Evolutionary conservation across 371 early-diverging fungal genomes (phyloP).

Genomic region (Syncephalis fuscata): DNA sequence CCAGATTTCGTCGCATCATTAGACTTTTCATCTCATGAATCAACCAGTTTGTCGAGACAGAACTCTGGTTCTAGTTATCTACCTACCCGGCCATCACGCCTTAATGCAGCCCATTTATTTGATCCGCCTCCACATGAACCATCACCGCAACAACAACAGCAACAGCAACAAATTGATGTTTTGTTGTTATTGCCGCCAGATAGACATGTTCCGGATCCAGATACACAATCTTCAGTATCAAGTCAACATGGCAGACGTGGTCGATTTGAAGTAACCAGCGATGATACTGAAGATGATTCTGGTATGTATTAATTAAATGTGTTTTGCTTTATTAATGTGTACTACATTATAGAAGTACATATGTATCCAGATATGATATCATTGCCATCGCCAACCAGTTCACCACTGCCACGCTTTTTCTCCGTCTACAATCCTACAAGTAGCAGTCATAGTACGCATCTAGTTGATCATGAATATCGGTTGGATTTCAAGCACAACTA

Average conservation of each 20-base stretch:
- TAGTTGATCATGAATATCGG: constrained; percentile 6
- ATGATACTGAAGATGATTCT: constrained; percentile 7
- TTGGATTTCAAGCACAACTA: constrained; percentile 7
- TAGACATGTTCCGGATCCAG: no score
- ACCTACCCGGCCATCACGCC: background rate
- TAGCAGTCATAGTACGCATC: no score
- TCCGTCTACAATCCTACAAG: no score
- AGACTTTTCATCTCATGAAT: background rate
- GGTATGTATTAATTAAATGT: constrained; percentile 2
- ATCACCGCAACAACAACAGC: no score
- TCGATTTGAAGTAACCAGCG: constrained; percentile 14
- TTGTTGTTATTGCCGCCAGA: no score
- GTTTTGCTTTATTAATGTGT: background rate
- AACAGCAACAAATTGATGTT: no score
- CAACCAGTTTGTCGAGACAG: constrained; percentile 5
- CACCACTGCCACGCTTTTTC: constrained; percentile 9
- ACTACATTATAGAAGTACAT: background rate
- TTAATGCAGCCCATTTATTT: background rate
- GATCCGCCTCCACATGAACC: no score
- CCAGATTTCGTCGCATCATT: background rate
- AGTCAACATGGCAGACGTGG: constrained; percentile 4
- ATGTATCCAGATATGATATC: constrained; percentile 8
- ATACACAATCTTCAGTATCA: constrained; percentile 2
- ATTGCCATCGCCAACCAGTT: constrained; percentile 10
- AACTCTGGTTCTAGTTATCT: background rate